Conservation (phyloP, 768 basidiomycete genomes). For the Termitomyces sp. region DNA sequence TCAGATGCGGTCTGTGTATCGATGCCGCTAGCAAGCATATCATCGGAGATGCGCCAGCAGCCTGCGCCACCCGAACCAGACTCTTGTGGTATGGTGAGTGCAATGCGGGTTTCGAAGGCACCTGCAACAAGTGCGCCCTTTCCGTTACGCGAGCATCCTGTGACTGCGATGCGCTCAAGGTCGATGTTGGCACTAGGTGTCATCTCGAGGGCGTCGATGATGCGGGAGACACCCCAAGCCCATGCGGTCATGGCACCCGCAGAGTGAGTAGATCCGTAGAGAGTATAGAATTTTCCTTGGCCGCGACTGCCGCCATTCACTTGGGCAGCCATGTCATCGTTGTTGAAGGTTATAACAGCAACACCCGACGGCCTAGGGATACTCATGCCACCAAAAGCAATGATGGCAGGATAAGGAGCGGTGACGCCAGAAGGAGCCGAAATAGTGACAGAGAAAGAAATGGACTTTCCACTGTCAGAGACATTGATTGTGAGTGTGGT, state of each 20-base stretch:
- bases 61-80: constrained; percentile 55
- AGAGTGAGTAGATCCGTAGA: constrained; percentile 41
- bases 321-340: constrained; percentile 50
- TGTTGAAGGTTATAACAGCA: constrained; percentile 46
- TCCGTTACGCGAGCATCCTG: constrained; percentile 56
- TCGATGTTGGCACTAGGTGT: constrained; percentile 43
- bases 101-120: constrained; percentile 53
- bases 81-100: constrained; percentile 57
- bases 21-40: constrained; percentile 35
- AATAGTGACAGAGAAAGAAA: constrained; percentile 43
- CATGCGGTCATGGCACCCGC: constrained; percentile 55
- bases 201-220: constrained; percentile 54
- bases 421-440: constrained; percentile 35
- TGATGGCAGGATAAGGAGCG: constrained; percentile 47
- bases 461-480: constrained; percentile 37
- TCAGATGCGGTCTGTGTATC: constrained; percentile 49
- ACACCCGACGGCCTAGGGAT: constrained; percentile 31
- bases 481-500: constrained; percentile 44
- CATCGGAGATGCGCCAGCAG: constrained; percentile 56
- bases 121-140: constrained; percentile 57
- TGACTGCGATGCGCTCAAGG: constrained; percentile 42
- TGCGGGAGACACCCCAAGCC: constrained; percentile 55
- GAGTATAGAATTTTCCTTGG: constrained; percentile 49
- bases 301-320: constrained; percentile 39
- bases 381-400: constrained; percentile 41